Base-by-base conservation (phyloP, 2,329 filamentous ascomycete genomes). In the Elsinoe australis region DNA sequence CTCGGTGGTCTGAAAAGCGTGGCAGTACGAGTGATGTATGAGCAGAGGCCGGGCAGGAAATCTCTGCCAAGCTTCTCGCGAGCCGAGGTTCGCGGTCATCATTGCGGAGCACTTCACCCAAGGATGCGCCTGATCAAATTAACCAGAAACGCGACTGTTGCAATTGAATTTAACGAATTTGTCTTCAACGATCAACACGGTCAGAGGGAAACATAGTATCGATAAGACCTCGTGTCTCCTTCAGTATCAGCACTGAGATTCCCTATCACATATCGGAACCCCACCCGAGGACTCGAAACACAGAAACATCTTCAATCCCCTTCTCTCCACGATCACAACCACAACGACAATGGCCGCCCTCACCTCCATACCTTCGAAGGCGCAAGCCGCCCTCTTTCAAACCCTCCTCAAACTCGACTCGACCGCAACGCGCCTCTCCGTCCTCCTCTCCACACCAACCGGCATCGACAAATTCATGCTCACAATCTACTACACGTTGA, bases 401-500 rank as follows among this genome's bases (percentile, higher is more conserved):
- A 14, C 33, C 34, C 45, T 48, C 14, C 12, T 14, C 32, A 48
- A 32, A 19, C 45, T 48, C 45, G 45, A 48, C 33, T 24, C 19
- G 19, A 10, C 33, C 32, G 22, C 45, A n/a, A 45, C 59, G 46
- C 64, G 61, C 53, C 58, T 68, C 34, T 55, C 60, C 3, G 55
- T 53, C 38, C 56, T 69, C 32, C 58, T 72, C 47, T 67, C 65
- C 36, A 67, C 64, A 17, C 62, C 68, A 14, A 46, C 58, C 14
- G 65, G 65, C 53, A 64, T 63, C 45, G 67, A 71, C 53, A 58
- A 61, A 21, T 58, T 65, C 45, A 65, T 72, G 44, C 64, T 62
- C 56, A 72, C 69, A 7, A 56, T 67, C 10, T 59, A 58, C 55
- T 73, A 71, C 61, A 69, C 66, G 35, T 63, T 71, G 21, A 62